Evolutionary conservation across 495 filamentous ascomycete genomes (phyloP).

Genomic region (Coniosporium apollinis): DNA sequence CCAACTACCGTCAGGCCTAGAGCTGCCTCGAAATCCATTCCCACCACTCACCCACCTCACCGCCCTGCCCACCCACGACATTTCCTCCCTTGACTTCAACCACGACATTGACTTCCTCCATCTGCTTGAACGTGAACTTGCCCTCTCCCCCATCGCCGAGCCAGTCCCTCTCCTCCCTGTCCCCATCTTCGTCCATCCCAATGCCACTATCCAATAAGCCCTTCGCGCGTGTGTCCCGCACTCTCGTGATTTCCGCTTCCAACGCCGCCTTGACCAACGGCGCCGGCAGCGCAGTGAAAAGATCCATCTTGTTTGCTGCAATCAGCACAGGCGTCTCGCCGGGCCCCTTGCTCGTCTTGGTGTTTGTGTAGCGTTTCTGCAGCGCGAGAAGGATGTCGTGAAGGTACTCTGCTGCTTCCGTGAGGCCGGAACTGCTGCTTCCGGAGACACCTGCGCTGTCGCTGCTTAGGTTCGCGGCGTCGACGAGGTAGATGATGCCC

Average conservation of each 20-base stretch:
- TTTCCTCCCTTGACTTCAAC: slow-evolving; percentile 69
- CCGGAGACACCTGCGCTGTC: slow-evolving; percentile 22
- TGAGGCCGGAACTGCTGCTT: slow-evolving; percentile 31
- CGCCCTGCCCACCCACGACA: slow-evolving; percentile 50
- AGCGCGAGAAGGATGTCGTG: slow-evolving; percentile 70
- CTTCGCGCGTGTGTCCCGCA: slow-evolving; percentile 60
- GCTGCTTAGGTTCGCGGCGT: slow-evolving; percentile 58
- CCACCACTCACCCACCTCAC: slow-evolving; percentile 67
- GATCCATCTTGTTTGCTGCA: slow-evolving; percentile 85
- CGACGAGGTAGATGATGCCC: slow-evolving; percentile 76
- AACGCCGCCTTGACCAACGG: slow-evolving; percentile 56
- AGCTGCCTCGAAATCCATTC: slow-evolving; percentile 56
- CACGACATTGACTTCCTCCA: slow-evolving; percentile 66
- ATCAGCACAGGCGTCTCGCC: slow-evolving; percentile 57
- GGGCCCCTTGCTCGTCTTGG: slow-evolving; percentile 39
- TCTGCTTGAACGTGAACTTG: slow-evolving; percentile 59
- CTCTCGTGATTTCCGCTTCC: slow-evolving; percentile 66
- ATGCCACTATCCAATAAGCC: slow-evolving; percentile 64
- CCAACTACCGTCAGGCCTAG: no score
- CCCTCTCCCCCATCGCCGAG: slow-evolving; percentile 63
- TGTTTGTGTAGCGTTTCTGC: slow-evolving; percentile 51
- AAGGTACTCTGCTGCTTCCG: slow-evolving; percentile 59
- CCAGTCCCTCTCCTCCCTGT: slow-evolving; percentile 56
- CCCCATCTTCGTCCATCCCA: slow-evolving; percentile 34
- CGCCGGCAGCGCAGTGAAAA: slow-evolving; percentile 84